Conservation (phyloP, 371 early-diverging fungal species). For the Dichotomocladium elegans region DNA sequence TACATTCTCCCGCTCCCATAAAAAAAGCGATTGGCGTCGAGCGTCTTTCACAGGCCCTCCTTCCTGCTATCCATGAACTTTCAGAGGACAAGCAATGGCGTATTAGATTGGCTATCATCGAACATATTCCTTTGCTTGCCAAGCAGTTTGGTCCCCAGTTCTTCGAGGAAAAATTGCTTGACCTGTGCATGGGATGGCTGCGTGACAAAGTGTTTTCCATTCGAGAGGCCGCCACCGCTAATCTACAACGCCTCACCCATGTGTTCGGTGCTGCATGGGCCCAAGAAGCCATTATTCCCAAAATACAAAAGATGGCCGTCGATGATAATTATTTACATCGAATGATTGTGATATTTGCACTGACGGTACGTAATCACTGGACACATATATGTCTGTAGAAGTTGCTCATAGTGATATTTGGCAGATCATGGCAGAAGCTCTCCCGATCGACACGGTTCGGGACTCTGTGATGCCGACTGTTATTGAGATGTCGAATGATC, state of each 20-base stretch:
- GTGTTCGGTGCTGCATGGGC: constrained; percentile 79
- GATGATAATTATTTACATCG: constrained; percentile 92
- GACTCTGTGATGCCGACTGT: constrained; percentile 90
- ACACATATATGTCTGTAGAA: no score
- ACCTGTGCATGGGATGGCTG: constrained; percentile 95
- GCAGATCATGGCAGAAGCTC: constrained; percentile 86
- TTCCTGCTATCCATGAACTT: constrained; percentile 97
- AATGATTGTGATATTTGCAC: constrained; percentile 94
- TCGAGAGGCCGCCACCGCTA: constrained; percentile 93
- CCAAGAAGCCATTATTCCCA: constrained; percentile 13
- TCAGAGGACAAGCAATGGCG: constrained; percentile 99
- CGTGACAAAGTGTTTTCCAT: constrained; percentile 97
- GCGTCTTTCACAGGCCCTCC: constrained; percentile 89
- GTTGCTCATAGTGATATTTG: no score
- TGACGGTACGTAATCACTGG: constrained; percentile 75
- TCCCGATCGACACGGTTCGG: constrained; percentile 82
- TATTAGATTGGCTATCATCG: constrained; percentile 96
- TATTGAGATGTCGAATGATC: constrained; percentile 80
- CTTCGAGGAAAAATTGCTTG: constrained; percentile 94
- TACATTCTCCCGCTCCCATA: no score
- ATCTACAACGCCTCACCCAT: constrained; percentile 88
- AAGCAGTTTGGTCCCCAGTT: constrained; percentile 93
- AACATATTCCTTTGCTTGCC: constrained; percentile 95
- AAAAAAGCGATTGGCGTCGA: constrained; percentile 92
- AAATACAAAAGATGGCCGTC: constrained; percentile 60